phyloP scores from a whole-genome alignment of 2,329 filamentous ascomycete species.

The Fusarium sp. region DNA sequence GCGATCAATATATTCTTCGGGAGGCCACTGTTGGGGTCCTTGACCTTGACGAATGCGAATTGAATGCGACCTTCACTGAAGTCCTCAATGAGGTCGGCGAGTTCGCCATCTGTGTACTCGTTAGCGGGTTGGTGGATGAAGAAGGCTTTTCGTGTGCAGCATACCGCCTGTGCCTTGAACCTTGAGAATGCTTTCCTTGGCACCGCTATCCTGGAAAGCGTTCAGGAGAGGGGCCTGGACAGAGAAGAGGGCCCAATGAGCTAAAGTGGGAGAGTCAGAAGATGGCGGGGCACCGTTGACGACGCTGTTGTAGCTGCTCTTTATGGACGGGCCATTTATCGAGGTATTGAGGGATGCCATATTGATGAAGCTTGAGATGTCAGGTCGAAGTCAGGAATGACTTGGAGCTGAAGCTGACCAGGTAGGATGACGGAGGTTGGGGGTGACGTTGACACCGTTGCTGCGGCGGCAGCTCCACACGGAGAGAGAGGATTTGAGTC shows the following conservation, averaged over 20 bases:
- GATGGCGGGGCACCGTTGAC: constrained; percentile 65
- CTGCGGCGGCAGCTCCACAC: constrained; percentile 50
- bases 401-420: constrained; percentile 43
- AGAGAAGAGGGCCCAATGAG: constrained; percentile 93
- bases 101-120: constrained; percentile 79
- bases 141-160: constrained; percentile 27
- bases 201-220: constrained; percentile 87
- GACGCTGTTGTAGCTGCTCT: constrained; percentile 78
- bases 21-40: constrained; percentile 89
- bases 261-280: constrained; percentile 81
- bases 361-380: constrained; percentile 43
- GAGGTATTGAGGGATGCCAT: constrained; percentile 89
- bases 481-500: constrained; percentile 30
- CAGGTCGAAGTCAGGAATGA: constrained; percentile 29
- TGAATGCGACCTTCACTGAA: constrained; percentile 97
- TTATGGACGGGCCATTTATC: constrained; percentile 84
- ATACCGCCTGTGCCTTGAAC: constrained; percentile 91
- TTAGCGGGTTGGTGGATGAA: constrained; percentile 33
- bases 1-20: constrained; percentile 95
- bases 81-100: constrained; percentile 90
- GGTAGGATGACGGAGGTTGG: constrained; percentile 40
- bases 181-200: constrained; percentile 95
- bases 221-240: constrained; percentile 93
- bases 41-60: constrained; percentile 96
- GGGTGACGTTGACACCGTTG: constrained; percentile 50